Evolutionary conservation across 345 rosid genomes (phyloP).

Genomic region (Jatropha curcas): DNA sequence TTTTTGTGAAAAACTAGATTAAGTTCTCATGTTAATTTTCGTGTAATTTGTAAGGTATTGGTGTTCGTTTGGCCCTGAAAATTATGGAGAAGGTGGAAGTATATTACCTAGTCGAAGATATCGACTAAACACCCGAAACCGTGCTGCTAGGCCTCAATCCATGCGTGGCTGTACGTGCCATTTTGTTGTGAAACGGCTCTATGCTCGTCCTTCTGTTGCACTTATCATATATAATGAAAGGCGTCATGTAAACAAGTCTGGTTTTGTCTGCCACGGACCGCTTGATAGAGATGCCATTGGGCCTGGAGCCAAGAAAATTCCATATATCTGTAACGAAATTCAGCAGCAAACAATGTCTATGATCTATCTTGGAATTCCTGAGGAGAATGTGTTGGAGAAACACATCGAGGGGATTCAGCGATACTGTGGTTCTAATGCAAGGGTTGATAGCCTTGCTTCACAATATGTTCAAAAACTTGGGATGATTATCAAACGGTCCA

Average conservation of each 20-base stretch:
- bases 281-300: slow-evolving; percentile 96
- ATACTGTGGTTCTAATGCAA: slow-evolving; percentile 73
- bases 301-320: slow-evolving; percentile 90
- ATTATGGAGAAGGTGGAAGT: slow-evolving; percentile 93
- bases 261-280: slow-evolving; percentile 89
- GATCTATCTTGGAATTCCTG: slow-evolving; percentile 96
- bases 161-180: slow-evolving; percentile 95
- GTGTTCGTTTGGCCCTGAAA: slow-evolving; percentile 98
- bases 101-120: slow-evolving; percentile 84
- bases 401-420: slow-evolving; percentile 91
- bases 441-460: slow-evolving; percentile 71
- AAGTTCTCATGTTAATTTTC: background rate
- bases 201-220: slow-evolving; percentile 75
- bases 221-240: slow-evolving; percentile 75
- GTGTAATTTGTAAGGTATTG: slow-evolving; percentile 55
- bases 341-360: slow-evolving; percentile 89
- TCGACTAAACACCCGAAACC: slow-evolving; percentile 77
- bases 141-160: slow-evolving; percentile 95
- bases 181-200: slow-evolving; percentile 79
- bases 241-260: slow-evolving; percentile 84
- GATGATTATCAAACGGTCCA: slow-evolving; percentile 79
- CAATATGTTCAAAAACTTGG: slow-evolving; percentile 92
- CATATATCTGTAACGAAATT: slow-evolving; percentile 80
- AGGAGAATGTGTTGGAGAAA: slow-evolving; percentile 90
- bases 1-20: too few relatives aligned